Evolutionary conservation across 495 filamentous ascomycete genomes (phyloP), one percentile per base, ranked within the genome.

Genomic region (Penicillium coprophilum): DNA sequence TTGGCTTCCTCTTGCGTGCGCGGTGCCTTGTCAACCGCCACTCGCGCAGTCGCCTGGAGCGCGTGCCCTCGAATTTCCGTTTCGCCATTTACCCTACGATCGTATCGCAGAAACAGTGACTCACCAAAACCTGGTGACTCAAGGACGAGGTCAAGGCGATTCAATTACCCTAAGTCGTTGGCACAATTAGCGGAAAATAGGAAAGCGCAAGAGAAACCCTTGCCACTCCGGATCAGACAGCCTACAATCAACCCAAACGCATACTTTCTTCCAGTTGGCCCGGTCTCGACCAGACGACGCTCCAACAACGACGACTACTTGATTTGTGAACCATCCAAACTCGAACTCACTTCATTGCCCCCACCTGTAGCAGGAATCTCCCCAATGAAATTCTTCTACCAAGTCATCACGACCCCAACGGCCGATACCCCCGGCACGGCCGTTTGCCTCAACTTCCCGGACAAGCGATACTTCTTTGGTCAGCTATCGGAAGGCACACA

Each of bases 381-480:
- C 21, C 72, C 71, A 41, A 96, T 96, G 92, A 80, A 83, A 67
- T 85, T 75, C 68, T 79, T 71, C 62, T 80, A 89, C 41, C 83
- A 93, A 68, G 69, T 97, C 58, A 63, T 93, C 57, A 87, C 83
- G 47, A 87, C 88, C 24, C 92, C 95, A n/a, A 92, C 94, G 63
- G 86, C 86, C 53, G 94, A 98, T 67, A 95, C 94, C 1, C 86
- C 87, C 15, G 95, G 92, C 39, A 89, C 89, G 23, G 80, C 82
- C 17, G 62, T 97, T 24, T 46, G 88, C 28, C 78, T 97, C 10
- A 82, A 90, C 64, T 92, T 91, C 65, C 87, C 91, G 50, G 77
- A 83, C 48, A 85, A 86, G 65, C 84, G 91, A 43, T 98, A 97
- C 68, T 50, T 97, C n/a, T 86, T 98, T 62, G 94, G 94, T 8